These are phyloP conservation scores for Phaseolus lunatus DNA, from an alignment of 306 rosid species.

Conservation along the genomic window DNA sequence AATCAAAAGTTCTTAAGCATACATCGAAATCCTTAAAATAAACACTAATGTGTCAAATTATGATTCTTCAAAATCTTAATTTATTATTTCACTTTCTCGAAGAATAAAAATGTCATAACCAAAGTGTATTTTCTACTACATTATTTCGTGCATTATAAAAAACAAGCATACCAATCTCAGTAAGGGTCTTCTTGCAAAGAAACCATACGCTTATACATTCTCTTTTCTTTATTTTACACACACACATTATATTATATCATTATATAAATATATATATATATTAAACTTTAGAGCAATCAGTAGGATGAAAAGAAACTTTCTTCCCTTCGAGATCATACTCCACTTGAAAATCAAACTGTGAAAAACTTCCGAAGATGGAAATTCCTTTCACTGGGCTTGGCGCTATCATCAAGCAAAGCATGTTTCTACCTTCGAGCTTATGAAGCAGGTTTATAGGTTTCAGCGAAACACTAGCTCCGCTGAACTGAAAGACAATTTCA, in stretches of 20 bases:
- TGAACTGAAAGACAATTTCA: not conserved
- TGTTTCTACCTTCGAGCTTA: not conserved
- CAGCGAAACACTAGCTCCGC: not conserved
- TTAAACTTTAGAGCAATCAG: not conserved
- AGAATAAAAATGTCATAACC: not conserved
- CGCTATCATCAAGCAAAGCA: not conserved
- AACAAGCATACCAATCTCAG: not conserved
- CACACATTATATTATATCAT: no score
- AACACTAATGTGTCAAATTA: no score
- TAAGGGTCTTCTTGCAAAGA: not conserved
- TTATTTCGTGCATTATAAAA: not conserved
- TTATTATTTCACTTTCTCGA: no score
- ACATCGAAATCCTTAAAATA: no score
- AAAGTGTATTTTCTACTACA: not conserved
- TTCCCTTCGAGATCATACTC: conserved; percentile 15
- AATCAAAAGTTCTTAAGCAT: no score
- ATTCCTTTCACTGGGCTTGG: not conserved
- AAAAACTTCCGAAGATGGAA: conserved; percentile 13
- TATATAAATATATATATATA: no score
- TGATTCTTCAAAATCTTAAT: no score
- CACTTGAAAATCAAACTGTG: conserved; percentile 15
- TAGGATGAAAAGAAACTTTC: conserved; percentile 21
- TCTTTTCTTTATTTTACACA: not conserved
- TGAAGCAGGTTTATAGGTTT: not conserved
- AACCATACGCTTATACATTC: not conserved